A percentile compares a stretch with the other conserved stretches of the same genome.
phyloP scores from a whole-genome alignment of 768 basidiomycete species.

The Leccinum broughii region DNA sequence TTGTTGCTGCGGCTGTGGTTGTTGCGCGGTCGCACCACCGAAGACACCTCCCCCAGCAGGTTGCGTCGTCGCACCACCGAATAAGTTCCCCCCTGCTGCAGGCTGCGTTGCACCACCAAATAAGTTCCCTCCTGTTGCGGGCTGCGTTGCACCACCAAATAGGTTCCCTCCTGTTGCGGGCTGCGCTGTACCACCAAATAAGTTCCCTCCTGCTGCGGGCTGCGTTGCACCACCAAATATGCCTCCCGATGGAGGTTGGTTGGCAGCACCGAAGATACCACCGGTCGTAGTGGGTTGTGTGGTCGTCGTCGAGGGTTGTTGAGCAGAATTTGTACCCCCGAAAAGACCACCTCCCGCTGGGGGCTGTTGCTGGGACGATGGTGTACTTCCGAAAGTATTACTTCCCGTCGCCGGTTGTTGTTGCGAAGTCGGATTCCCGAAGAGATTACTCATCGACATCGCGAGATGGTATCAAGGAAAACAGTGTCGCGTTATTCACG shows the following conservation, averaged over 20 bases:
- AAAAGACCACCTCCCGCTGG: constrained; percentile 20
- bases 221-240: constrained; percentile 22
- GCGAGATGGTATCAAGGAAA: not conserved
- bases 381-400: constrained; percentile 27
- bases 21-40: constrained; percentile 5
- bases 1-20: not conserved
- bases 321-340: constrained; percentile 14
- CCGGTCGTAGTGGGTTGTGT: constrained; percentile 18
- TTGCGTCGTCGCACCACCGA: constrained; percentile 22
- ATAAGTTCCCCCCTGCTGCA: constrained; percentile 22
- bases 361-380: constrained; percentile 28
- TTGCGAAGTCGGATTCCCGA: constrained; percentile 26
- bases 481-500: constrained; percentile 6
- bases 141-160: constrained; percentile 20
- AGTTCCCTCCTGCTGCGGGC: constrained; percentile 20
- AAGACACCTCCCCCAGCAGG: constrained; percentile 24
- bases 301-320: constrained; percentile 14
- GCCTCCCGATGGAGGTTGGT: constrained; percentile 14
- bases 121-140: constrained; percentile 22
- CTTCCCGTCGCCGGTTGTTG: constrained; percentile 26
- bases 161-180: constrained; percentile 22
- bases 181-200: constrained; percentile 17
- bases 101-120: constrained; percentile 23
- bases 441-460: constrained; percentile 23
- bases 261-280: constrained; percentile 12